Evolutionary conservation across 352 stramenopile genomes (phyloP).

Genomic region (Pythium utonaiense): DNA sequence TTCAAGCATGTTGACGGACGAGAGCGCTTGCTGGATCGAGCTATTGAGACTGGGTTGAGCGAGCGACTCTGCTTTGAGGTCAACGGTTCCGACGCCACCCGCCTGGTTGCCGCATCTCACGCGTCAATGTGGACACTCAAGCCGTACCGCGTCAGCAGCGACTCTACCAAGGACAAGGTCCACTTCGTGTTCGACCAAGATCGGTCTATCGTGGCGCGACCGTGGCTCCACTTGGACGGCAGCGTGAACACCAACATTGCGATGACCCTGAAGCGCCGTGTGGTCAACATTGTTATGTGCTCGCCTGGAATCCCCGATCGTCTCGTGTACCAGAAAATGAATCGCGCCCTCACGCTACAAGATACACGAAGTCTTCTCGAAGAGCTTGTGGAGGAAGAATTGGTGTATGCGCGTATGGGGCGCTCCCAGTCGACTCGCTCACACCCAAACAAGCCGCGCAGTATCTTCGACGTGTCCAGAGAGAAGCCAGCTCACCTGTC

Average conservation of each 20-base stretch:
- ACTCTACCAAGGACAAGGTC: constrained; percentile 51
- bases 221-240: constrained; percentile 78
- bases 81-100: constrained; percentile 51
- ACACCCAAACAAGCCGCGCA: constrained; percentile 12
- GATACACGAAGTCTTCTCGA: constrained; percentile 64
- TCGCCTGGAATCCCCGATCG: constrained; percentile 62
- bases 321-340: constrained; percentile 63
- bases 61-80: constrained; percentile 50
- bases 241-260: constrained; percentile 48
- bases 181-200: constrained; percentile 72
- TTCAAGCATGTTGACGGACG: background rate
- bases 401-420: constrained; percentile 54
- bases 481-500: constrained; percentile 10
- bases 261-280: constrained; percentile 66
- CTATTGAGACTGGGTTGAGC: constrained; percentile 35
- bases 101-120: constrained; percentile 46
- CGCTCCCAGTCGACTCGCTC: constrained; percentile 10
- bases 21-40: constrained; percentile 18
- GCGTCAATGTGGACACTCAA: constrained; percentile 57
- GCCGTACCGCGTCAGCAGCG: constrained; percentile 46
- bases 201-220: constrained; percentile 45
- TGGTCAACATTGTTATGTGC: constrained; percentile 80
- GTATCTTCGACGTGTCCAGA: constrained; percentile 22
- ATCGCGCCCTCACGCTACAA: constrained; percentile 66
- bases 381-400: constrained; percentile 53